Conservation (phyloP, 2,329 filamentous ascomycete species). For the Hypoxylon sp. region DNA sequence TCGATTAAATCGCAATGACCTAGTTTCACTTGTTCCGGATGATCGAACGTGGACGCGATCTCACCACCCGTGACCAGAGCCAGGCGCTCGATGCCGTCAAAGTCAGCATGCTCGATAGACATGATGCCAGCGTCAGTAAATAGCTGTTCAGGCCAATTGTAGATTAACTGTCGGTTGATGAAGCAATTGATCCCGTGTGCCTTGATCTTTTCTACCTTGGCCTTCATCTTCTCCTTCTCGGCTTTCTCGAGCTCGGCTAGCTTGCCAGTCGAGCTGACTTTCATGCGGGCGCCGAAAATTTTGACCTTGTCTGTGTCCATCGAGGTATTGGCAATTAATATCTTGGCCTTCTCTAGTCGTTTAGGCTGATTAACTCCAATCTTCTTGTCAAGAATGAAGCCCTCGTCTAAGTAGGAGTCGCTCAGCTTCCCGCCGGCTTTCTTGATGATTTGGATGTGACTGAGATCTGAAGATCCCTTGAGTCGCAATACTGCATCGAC, state of each 20-base stretch:
- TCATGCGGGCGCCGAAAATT: constrained; percentile 97
- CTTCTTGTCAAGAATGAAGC: constrained; percentile 99
- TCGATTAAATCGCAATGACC: constrained; percentile 96
- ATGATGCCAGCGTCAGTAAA: constrained; percentile 98
- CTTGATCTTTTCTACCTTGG: constrained; percentile 99
- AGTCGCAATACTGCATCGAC: constrained; percentile 92
- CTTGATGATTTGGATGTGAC: constrained; percentile 99
- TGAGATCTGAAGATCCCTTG: constrained; percentile 91
- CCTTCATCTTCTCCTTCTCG: constrained; percentile 99
- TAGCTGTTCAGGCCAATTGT: constrained; percentile 99
- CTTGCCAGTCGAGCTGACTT: constrained; percentile 96
- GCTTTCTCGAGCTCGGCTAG: constrained; percentile 98
- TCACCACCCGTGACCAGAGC: constrained; percentile 97
- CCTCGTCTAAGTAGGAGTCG: constrained; percentile 97
- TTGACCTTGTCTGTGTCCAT: constrained; percentile 99
- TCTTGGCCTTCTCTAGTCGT: constrained; percentile 97
- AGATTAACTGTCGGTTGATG: constrained; percentile 98
- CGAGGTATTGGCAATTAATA: constrained; percentile 95
- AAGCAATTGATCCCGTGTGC: constrained; percentile 99
- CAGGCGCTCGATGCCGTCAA: constrained; percentile 95
- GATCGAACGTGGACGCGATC: constrained; percentile 97
- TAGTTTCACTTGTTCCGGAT: constrained; percentile 96
- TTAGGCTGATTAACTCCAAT: constrained; percentile 99
- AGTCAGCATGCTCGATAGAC: constrained; percentile 99
- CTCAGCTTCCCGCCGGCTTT: constrained; percentile 97